Evolutionary conservation across 148 eudicot species (phyloP), one percentile per base, ranked within the genome.

Genomic region (Drosera capensis): DNA sequence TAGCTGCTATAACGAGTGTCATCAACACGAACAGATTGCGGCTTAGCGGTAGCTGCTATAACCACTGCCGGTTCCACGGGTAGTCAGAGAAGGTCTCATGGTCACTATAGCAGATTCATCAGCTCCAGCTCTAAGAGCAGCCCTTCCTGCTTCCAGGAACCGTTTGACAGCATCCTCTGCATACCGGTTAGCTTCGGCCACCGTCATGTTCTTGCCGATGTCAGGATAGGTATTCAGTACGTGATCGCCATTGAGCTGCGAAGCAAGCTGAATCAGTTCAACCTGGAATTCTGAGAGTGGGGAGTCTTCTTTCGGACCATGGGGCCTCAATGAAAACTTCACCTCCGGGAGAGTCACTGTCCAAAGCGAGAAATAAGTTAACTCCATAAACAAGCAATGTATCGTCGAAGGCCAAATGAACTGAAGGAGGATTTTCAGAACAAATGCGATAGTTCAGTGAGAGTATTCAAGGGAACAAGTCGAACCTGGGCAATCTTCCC

Each of bases 401-500:
- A 34, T 4, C 13, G 6, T 5, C 0, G 11, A 28, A 28, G 11
- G 11, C 5, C 31, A 6, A 28, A 11, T 5, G 5, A 28, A 28
- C 31, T 28, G 9, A 3, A 9, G 14, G 11, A 11, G n/a, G 31
- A 34, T 34, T 34, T 34, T 15, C 38, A 34, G 38, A 34, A 34
- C 38, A 5, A 34, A 34, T 2, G 0, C n/a, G 5, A 28, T 6
- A 28, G 31, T 5, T 28, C 31, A 28, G 31, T 11, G 7, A 6
- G 31, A 5, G 7, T 28, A 48, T 20, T 38, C 8, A 31, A 2
- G 31, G 36, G 14, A 30, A 13, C 19, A 40, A 46, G 18, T 47
- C 63, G 25, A 55, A 86, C 95, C 93, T 78, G 95, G 95, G 53
- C 95, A 86, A 50, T 86, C 95, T 57, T 75, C 73, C 38, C 95